Base-by-base conservation (phyloP, 1,284 basidiomycete genomes). In the Moesziomyces antarcticus region DNA sequence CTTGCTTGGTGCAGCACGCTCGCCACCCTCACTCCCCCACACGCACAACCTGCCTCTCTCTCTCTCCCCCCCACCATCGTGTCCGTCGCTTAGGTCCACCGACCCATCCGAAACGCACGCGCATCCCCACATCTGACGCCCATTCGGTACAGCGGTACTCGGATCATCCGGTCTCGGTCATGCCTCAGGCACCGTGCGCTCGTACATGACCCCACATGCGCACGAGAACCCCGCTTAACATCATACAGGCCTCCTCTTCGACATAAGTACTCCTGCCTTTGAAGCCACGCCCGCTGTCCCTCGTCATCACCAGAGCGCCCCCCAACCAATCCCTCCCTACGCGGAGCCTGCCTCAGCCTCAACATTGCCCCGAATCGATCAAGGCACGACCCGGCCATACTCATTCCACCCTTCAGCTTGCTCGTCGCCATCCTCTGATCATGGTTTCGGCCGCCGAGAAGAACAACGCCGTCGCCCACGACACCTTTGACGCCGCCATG, bases 381-480 rank as follows among this genome's bases (percentile, higher is more conserved):
- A 11, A 40, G 16, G 37, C 37, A 40, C 16, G 6, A 18, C 37
- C 16, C 18, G 18, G 37, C 37, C 37, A 40, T 8, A 40, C 30
- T 13, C 30, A 3, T 10, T 13, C 8, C 30, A 10, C 1, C 13
- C 30, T 33, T 16, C 14, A 40, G 37, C 16, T 18, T 6, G 37
- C 16, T 6, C 16, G 18, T 18, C 37, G 1, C 18, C 18, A 14
- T 40, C 37, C 37, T 40, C 16, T 40, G 37, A 40, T 18, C 22
- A 53, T 53, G 51, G 42, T 53, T 11, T 40, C 37, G 37, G 51
- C 51, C n/a, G 27, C 42, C 27, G 42, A 53, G 24, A 53, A 53
- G 51, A 53, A 53, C 51, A 16, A 53, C n/a, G 13, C 27, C n/a
- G 51, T 53, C 41, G 20, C 42, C 18, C 46, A 58, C 53, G 44